Evolutionary conservation across 2,329 filamentous ascomycete species (phyloP).

Genomic region (Sclerotinia nivalis): DNA sequence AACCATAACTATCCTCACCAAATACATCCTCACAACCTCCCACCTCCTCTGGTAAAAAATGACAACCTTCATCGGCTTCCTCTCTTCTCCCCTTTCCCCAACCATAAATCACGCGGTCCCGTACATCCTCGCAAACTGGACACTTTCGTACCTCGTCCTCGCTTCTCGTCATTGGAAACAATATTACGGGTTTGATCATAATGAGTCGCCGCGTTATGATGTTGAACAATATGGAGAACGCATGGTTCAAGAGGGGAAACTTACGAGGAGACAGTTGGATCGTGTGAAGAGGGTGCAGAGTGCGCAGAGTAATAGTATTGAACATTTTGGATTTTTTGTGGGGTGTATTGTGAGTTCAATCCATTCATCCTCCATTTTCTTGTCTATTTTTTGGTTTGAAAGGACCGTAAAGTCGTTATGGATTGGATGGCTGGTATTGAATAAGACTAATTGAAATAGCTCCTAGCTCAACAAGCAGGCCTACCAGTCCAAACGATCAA

Average conservation of each 20-base stretch:
- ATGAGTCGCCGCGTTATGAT: background rate
- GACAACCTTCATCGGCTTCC: background rate
- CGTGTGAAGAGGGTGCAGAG: slow-evolving; percentile 6
- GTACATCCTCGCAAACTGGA: slow-evolving; percentile 8
- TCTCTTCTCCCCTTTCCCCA: background rate
- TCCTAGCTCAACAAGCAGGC: background rate
- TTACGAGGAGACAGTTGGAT: background rate
- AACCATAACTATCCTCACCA: no score
- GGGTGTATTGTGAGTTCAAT: background rate
- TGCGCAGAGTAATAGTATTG: slow-evolving; percentile 1
- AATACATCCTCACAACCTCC: background rate
- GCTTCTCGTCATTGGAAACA: background rate
- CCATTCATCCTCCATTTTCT: background rate
- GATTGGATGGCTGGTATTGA: no score
- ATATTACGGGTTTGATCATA: background rate
- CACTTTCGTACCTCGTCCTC: background rate
- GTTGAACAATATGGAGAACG: background rate
- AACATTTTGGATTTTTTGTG: background rate
- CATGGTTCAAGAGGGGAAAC: background rate
- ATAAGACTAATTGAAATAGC: background rate
- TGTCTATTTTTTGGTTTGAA: background rate
- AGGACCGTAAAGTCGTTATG: no score
- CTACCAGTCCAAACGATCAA: background rate
- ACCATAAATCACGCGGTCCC: background rate
- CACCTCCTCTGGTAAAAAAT: background rate